These are phyloP conservation scores for Vaccinium darrowii DNA, from an alignment of 148 eudicot species.

Conservation along the genomic window DNA sequence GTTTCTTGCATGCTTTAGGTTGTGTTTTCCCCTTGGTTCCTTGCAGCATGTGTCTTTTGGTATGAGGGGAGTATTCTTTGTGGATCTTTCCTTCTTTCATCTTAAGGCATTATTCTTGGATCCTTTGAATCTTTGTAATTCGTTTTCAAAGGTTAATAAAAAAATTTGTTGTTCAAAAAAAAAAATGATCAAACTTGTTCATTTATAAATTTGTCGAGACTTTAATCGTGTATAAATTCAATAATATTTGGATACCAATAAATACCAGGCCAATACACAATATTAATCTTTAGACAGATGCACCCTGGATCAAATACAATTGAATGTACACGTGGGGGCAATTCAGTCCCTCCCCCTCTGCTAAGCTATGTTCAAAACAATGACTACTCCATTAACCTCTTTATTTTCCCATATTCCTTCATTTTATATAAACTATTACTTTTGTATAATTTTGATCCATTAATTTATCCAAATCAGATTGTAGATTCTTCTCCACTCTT, in stretches of 20 bases:
- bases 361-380: no score
- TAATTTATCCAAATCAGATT: not conserved
- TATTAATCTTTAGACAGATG: not conserved
- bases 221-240: not conserved
- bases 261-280: not conserved
- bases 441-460: not conserved
- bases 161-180: no score
- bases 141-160: no score
- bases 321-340: no score
- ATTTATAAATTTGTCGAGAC: not conserved
- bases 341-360: no score
- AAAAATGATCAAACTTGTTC: not conserved
- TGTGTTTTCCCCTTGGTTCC: no score
- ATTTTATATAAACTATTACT: not conserved
- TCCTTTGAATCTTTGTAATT: no score
- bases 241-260: not conserved
- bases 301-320: not conserved
- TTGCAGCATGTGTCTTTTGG: no score
- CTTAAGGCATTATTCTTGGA: no score
- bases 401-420: not conserved
- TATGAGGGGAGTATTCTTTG: no score
- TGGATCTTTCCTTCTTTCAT: no score
- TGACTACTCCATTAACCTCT: not conserved
- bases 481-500: slow-evolving; percentile 1
- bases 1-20: no score